Evolutionary conservation across 345 rosid genomes (phyloP), one percentile per base, ranked within the genome.

Genomic region (Schrenkiella parvula): DNA sequence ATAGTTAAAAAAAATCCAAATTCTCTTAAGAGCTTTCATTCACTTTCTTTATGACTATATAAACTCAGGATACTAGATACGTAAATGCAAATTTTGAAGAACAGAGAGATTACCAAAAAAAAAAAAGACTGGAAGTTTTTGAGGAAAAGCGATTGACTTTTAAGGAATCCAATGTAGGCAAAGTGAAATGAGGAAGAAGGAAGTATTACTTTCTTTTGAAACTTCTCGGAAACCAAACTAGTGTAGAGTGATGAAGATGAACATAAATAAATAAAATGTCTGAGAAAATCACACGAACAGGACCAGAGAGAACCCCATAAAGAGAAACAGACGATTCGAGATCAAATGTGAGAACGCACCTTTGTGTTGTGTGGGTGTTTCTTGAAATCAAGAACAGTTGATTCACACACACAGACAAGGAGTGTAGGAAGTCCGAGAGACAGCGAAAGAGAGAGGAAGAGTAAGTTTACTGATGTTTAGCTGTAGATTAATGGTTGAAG

Each of bases 81-180:
- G 1, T n/a, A 44, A 28, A 61, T 28, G 68, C 50, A 56, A 34
- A 15, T 6, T 14, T 13, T 19, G 26, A 57, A 47, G 39, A 66
- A 43, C 71, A 73, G 52, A 15, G 62, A 72, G 50, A 54, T 52
- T 31, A 52, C 2, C n/a, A 2, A n/a, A 34, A 8, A 21, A 35
- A 52, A 31, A 32, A 44, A 47, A 74, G 50, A 23, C 2, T 38
- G 6, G 11, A 1, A 1, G 9, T 34, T 9, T 73, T 66, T 4
- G 13, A 3, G n/a, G 39, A 0, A 38, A 67, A 67, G 54, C 11
- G 1, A 17, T 26, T 14, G 23, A 68, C 74, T 68, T 74, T 75
- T 52, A 17, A 43, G 69, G 73, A 75, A 68, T 68, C 74, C 79
- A 75, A 75, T 62, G 79, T 43, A 23, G 22, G 15, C 11, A 51